phyloP scores from a whole-genome alignment of 768 basidiomycete species.

The Goffeauzyma gilvescens region DNA sequence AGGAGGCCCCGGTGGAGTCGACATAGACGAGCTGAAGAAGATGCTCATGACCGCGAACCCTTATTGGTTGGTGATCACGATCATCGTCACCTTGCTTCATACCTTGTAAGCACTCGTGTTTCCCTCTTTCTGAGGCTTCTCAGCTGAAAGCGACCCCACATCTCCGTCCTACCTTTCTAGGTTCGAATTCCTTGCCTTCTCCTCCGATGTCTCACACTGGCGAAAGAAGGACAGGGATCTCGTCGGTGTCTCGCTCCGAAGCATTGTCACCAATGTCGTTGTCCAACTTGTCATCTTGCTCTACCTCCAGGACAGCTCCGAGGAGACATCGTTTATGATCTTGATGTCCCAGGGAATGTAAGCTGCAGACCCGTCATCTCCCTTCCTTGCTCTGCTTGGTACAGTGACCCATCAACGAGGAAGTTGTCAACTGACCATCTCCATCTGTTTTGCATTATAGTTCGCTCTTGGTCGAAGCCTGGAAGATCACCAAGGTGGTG shows the following conservation, averaged over 20 bases:
- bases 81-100: conserved; percentile 67
- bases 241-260: conserved; percentile 77
- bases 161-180: conserved; percentile 31
- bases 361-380: conserved; percentile 1
- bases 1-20: conserved; percentile 42
- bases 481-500: conserved; percentile 68
- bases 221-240: conserved; percentile 72
- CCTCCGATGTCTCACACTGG: conserved; percentile 88
- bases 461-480: conserved; percentile 50
- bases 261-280: conserved; percentile 78
- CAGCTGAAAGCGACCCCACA: background rate
- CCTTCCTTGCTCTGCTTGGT: background rate
- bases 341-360: conserved; percentile 39
- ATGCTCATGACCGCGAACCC: conserved; percentile 55
- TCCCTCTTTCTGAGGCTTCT: too few relatives aligned
- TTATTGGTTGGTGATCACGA: conserved; percentile 69
- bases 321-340: conserved; percentile 97
- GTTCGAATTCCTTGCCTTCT: conserved; percentile 92
- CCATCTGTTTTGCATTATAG: background rate
- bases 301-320: conserved; percentile 85
- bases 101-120: conserved; percentile 43
- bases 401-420: too few relatives aligned
- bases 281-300: conserved; percentile 64
- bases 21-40: conserved; percentile 86
- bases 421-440: conserved; percentile 2